These are phyloP conservation scores for Exophiala dermatitidis DNA, from an alignment of 2,329 filamentous ascomycete genomes.

Conservation along the genomic window DNA sequence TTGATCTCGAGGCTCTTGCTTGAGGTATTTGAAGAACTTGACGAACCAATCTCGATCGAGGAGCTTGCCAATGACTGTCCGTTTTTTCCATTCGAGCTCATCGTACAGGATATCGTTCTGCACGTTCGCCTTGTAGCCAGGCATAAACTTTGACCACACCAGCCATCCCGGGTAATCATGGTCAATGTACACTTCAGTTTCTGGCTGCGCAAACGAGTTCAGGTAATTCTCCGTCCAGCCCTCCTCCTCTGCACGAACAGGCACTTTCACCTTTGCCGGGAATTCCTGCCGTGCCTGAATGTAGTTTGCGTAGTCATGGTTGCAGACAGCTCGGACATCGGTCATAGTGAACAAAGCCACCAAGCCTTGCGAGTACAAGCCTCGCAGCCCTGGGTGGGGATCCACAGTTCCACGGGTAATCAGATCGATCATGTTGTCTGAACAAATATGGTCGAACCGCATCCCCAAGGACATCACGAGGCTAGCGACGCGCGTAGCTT, in stretches of 20 bases:
- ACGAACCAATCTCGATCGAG: slow-evolving; percentile 80
- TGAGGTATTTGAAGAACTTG: slow-evolving; percentile 84
- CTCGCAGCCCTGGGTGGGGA: slow-evolving; percentile 76
- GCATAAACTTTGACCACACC: slow-evolving; percentile 85
- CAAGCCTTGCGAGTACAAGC: slow-evolving; percentile 73
- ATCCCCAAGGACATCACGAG: slow-evolving; percentile 87
- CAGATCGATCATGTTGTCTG: slow-evolving; percentile 72
- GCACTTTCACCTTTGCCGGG: slow-evolving; percentile 66
- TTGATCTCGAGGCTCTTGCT: slow-evolving; percentile 85
- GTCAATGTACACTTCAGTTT: slow-evolving; percentile 83
- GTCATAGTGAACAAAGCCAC: slow-evolving; percentile 74
- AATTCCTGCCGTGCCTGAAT: slow-evolving; percentile 72
- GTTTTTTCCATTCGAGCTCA: slow-evolving; percentile 64
- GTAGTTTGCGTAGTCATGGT: slow-evolving; percentile 81
- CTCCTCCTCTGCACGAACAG: slow-evolving; percentile 66
- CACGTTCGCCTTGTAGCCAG: slow-evolving; percentile 67
- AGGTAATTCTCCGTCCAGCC: slow-evolving; percentile 75
- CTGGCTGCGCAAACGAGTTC: slow-evolving; percentile 65
- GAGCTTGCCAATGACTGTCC: slow-evolving; percentile 70
- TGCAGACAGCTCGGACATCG: slow-evolving; percentile 76
- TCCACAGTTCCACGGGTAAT: slow-evolving; percentile 79
- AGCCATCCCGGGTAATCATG: slow-evolving; percentile 92
- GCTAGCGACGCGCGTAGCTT: slow-evolving; percentile 78
- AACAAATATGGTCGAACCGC: slow-evolving; percentile 82
- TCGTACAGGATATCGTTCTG: slow-evolving; percentile 66